A percentile compares a stretch with the other conserved stretches of the same genome.
These are phyloP conservation scores for Monosporascus ibericus DNA, from an alignment of 2,329 filamentous ascomycete genomes.

Conservation along the genomic window DNA sequence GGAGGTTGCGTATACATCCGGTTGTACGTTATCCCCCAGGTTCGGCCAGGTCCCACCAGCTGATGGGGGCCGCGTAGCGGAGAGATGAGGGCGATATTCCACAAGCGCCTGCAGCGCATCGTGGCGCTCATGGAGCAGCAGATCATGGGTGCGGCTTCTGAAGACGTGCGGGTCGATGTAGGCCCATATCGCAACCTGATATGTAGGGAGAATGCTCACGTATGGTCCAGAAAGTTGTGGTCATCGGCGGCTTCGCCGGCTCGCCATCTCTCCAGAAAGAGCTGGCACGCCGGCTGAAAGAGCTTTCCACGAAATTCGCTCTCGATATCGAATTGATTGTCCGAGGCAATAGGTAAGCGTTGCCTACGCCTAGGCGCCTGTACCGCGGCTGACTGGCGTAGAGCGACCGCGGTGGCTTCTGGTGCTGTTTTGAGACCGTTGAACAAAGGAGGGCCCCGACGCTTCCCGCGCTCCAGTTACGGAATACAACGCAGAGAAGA, in stretches of 20 bases:
- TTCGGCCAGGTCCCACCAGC: neutral
- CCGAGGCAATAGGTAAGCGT: no score
- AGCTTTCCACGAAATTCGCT: no score
- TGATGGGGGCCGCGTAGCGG: neutral
- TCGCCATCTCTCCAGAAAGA: slow-evolving; percentile 19
- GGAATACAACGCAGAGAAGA: slow-evolving; percentile 17
- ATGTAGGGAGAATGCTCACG: no score
- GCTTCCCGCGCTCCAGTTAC: slow-evolving; percentile 22
- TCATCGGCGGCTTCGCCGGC: slow-evolving; percentile 26
- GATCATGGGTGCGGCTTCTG: neutral
- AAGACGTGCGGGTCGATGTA: neutral
- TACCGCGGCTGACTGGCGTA: slow-evolving; percentile 1
- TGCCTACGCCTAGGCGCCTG: no score
- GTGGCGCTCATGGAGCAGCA: slow-evolving; percentile 2
- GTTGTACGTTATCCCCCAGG: slow-evolving; percentile 1
- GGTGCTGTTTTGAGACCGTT: slow-evolving; percentile 25
- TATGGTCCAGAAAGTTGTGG: slow-evolving; percentile 19
- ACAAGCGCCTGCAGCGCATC: slow-evolving; percentile 5
- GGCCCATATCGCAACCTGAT: neutral
- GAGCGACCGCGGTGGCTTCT: slow-evolving; percentile 21
- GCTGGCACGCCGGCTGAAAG: slow-evolving; percentile 9
- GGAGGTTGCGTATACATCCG: slow-evolving; percentile 3
- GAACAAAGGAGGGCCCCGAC: slow-evolving; percentile 20
- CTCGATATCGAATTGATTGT: no score
- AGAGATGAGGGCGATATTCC: slow-evolving; percentile 9